phyloP scores from a whole-genome alignment of 1,284 basidiomycete genomes.

The Microbotryomycetes sp. region DNA sequence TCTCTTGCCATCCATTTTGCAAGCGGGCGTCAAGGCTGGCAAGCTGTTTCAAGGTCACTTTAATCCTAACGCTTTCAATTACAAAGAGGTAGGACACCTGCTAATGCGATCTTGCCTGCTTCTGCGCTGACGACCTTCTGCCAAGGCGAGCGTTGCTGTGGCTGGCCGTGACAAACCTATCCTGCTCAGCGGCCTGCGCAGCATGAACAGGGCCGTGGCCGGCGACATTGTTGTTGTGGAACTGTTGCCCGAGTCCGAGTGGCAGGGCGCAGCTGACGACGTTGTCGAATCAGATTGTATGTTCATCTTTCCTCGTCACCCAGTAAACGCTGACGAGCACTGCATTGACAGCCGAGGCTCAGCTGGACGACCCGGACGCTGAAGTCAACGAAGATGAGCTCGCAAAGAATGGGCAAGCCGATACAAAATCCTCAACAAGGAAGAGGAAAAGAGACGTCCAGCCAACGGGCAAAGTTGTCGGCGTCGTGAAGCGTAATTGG shows the following conservation, averaged over 20 bases:
- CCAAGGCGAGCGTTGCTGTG: conserved; percentile 70
- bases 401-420: conserved; percentile 47
- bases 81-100: conserved; percentile 61
- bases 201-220: conserved; percentile 92
- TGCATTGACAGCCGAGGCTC: conserved; percentile 51
- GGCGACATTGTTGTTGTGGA: conserved; percentile 91
- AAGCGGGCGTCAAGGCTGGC: conserved; percentile 78
- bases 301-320: conserved; percentile 31
- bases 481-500: conserved; percentile 93
- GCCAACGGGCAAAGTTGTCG: conserved; percentile 87
- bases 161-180: conserved; percentile 68
- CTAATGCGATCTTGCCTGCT: neutral
- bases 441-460: conserved; percentile 47
- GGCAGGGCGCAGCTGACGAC: conserved; percentile 87
- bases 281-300: conserved; percentile 85
- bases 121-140: neutral
- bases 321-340: neutral
- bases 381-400: conserved; percentile 41
- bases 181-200: conserved; percentile 76
- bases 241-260: conserved; percentile 77
- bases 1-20: conserved; percentile 61
- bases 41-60: conserved; percentile 86
- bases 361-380: conserved; percentile 83
- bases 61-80: conserved; percentile 93
- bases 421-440: conserved; percentile 28